A percentile compares a stretch with the other conserved stretches of the same genome.
These are phyloP conservation scores for Rhizomucor pusillus DNA, from an alignment of 371 early-diverging fungal species.

Conservation along the genomic window DNA sequence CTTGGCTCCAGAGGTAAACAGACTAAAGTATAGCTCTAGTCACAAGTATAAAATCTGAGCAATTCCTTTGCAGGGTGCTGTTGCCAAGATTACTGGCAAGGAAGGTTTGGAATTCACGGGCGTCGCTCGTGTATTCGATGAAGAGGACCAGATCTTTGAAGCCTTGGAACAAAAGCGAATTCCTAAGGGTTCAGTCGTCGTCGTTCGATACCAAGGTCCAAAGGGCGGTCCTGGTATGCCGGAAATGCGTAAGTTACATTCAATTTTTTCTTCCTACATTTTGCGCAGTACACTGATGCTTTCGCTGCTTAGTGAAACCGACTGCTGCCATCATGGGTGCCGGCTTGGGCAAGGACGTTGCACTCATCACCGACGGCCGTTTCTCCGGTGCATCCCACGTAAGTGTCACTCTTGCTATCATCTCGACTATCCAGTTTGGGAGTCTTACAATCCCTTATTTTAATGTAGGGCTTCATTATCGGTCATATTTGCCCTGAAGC, in stretches of 20 bases:
- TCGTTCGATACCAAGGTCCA: conserved; percentile 87
- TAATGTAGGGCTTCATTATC: conserved; percentile 84
- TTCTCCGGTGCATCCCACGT: conserved; percentile 96
- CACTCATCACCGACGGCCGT: conserved; percentile 93
- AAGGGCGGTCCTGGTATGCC: conserved; percentile 93
- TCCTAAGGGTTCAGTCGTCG: conserved; percentile 75
- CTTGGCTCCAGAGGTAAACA: conserved; percentile 69
- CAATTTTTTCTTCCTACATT: background rate
- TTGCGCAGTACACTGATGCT: background rate
- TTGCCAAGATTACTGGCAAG: conserved; percentile 98
- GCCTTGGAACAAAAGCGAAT: conserved; percentile 74
- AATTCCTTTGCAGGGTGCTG: conserved; percentile 47
- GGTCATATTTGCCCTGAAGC: conserved; percentile 98
- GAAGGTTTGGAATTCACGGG: conserved; percentile 91
- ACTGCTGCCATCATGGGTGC: conserved; percentile 96
- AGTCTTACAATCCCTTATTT: too few species aligned
- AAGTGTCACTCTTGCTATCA: too few species aligned
- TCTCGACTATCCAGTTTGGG: too few species aligned
- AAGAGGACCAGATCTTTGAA: conserved; percentile 84
- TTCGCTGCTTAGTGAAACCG: conserved; percentile 65
- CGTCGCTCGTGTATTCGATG: conserved; percentile 85
- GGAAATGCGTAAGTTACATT: conserved; percentile 58
- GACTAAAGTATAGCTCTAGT: background rate
- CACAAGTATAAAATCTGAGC: too few species aligned
- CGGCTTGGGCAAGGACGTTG: conserved; percentile 94